Evolutionary conservation across 2,329 filamentous ascomycete species (phyloP), one percentile per base, ranked within the genome.

Genomic region (Aspergillus aculeatus): DNA sequence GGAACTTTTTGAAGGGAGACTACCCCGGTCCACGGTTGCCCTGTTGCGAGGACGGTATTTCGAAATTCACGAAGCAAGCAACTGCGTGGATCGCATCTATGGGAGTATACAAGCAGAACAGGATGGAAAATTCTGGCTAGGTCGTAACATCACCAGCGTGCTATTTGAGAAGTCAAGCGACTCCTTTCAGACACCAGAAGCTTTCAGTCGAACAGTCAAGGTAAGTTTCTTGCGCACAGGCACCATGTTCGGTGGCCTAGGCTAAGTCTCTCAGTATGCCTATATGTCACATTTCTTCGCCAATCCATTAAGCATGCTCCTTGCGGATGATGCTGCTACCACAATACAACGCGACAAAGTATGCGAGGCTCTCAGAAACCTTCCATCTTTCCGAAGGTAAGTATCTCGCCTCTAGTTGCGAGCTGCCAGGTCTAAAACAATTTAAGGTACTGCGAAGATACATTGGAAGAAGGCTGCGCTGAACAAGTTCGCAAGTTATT

Each of bases 231-330:
- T 9, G 19, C 12, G 16, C 24, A 5, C 52, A 26, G 11, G 32
- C 7, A 9, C 26, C 44, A 16, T 44, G 23, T 16, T 11, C 4
- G 10, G 3, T 11, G 5, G 5, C 31, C 47, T 7, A 35, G n/a
- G 59, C 64, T 74, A 62, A 77, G 54, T 56, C 23, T 12, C 59
- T 4, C 71, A 86, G 77, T 88, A 88, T 71, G 80, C 82, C 1
- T 85, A 84, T 66, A 87, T 88, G 85, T 83, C 83, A 9, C 83
- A 86, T 64, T 87, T 85, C 69, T 88, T 86, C 63, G 84, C 85
- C 26, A 88, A 86, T 66, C 80, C 82, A 6, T 71, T 86, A 2
- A 82, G 81, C 35, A 69, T 83, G 3, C 77, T 87, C 50, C 71
- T 86, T n/a, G 69, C 69, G 49, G 58, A 68, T 7, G 54, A 66